These are phyloP conservation scores for Zygosaccharomyces sapae DNA, from an alignment of 1,139 yeast species.

Conservation along the genomic window DNA sequence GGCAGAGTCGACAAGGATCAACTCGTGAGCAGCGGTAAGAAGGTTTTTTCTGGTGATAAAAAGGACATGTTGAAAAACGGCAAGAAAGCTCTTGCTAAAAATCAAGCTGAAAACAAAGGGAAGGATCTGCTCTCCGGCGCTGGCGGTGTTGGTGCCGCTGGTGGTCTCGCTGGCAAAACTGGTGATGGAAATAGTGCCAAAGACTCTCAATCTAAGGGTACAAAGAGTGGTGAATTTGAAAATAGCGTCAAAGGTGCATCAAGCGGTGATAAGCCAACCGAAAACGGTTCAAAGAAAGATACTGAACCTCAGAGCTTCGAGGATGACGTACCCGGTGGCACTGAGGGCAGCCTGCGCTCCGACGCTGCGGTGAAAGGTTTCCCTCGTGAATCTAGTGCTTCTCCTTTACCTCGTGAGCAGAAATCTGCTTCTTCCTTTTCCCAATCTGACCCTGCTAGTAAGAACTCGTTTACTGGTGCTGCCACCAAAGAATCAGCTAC, in stretches of 20 bases:
- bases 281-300: background rate
- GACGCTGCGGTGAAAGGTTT: background rate
- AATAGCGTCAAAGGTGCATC: background rate
- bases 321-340: background rate
- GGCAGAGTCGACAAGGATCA: constrained; percentile 3
- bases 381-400: background rate
- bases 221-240: background rate
- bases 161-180: background rate
- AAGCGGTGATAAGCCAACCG: background rate
- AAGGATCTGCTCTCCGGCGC: constrained; percentile 1
- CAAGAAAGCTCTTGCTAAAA: constrained; percentile 1
- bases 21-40: background rate
- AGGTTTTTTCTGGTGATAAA: constrained; percentile 3
- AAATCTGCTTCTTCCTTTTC: background rate
- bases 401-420: background rate
- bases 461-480: constrained; percentile 1
- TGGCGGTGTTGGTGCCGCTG: background rate
- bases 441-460: background rate
- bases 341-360: background rate
- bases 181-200: background rate
- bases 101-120: background rate
- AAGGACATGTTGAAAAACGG: background rate
- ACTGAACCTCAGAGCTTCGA: background rate
- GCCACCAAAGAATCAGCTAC: background rate
- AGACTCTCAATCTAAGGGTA: no score